These are phyloP conservation scores for Ramaria rubella DNA, from an alignment of 768 basidiomycete species.

Conservation along the genomic window DNA sequence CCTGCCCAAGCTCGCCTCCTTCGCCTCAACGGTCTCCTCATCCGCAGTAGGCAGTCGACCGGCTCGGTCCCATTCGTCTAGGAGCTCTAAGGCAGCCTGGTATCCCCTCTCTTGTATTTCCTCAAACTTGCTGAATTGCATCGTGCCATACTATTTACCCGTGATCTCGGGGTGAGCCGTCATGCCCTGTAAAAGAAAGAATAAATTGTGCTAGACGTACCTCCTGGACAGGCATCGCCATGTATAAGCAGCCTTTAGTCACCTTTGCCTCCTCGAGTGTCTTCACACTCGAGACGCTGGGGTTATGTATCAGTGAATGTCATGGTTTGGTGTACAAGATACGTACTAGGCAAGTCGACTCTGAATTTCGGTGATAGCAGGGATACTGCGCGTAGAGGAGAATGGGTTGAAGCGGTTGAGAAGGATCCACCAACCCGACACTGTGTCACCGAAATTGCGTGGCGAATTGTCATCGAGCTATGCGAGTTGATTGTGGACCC, in stretches of 20 bases:
- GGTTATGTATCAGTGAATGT: neutral
- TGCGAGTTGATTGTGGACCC: neutral
- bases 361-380: conserved; percentile 90
- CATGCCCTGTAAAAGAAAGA: neutral
- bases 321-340: neutral
- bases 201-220: conserved; percentile 35
- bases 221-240: conserved; percentile 92
- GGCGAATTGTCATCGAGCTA: conserved; percentile 94
- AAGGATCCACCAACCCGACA: conserved; percentile 95
- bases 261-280: conserved; percentile 95
- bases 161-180: conserved; percentile 4
- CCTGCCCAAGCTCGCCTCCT: conserved; percentile 38
- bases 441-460: conserved; percentile 86
- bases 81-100: conserved; percentile 56
- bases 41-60: conserved; percentile 73
- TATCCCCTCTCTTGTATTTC: conserved; percentile 85
- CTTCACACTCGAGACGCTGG: conserved; percentile 89
- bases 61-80: conserved; percentile 77
- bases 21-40: conserved; percentile 47
- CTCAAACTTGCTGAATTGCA: conserved; percentile 84
- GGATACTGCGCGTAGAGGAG: conserved; percentile 66
- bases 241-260: conserved; percentile 81
- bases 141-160: conserved; percentile 68
- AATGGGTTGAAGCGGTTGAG: conserved; percentile 93
- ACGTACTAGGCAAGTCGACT: conserved; percentile 91